Evolutionary conservation across 2,329 filamentous ascomycete genomes (phyloP).

Genomic region (Verticillium klebahnii): DNA sequence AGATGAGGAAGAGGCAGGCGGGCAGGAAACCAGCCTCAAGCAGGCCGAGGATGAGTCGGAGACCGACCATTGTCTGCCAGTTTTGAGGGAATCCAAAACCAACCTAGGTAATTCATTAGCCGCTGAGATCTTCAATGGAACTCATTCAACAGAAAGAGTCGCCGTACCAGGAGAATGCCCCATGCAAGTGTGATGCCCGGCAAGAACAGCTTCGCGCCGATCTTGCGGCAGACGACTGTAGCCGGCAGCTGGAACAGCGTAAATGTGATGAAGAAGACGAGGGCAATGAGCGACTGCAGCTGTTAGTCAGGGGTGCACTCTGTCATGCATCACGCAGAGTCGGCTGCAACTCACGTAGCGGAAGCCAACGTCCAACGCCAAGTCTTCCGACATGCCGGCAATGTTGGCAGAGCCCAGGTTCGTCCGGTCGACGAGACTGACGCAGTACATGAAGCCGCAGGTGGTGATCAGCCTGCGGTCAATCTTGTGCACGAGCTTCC

Average conservation of each 20-base stretch:
- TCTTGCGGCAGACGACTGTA: constrained; percentile 12
- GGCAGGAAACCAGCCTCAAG: constrained; percentile 37
- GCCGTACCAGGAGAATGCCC: constrained; percentile 8
- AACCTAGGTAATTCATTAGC: constrained; percentile 9
- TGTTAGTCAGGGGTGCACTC: background rate
- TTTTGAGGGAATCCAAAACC: constrained; percentile 2
- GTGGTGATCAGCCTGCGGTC: constrained; percentile 2
- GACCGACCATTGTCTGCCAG: constrained; percentile 4
- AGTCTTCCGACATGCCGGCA: constrained; percentile 11
- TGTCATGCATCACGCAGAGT: background rate
- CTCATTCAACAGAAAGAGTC: background rate
- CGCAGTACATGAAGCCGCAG: constrained; percentile 11
- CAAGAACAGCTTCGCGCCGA: constrained; percentile 15
- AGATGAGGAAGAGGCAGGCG: constrained; percentile 52
- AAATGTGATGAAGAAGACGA: constrained; percentile 16
- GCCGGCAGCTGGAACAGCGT: constrained; percentile 14
- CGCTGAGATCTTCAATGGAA: constrained; percentile 11
- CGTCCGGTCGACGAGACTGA: constrained; percentile 15
- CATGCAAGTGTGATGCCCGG: constrained; percentile 12
- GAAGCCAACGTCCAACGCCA: constrained; percentile 10
- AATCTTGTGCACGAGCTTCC: constrained; percentile 3
- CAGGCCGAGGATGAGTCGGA: constrained; percentile 12
- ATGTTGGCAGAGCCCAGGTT: constrained; percentile 13
- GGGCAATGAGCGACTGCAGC: constrained; percentile 4
- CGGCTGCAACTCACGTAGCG: constrained; percentile 7